Evolutionary conservation across 176 grass and related monocot genomes (phyloP).

Genomic region (Triticum dicoccoides): DNA sequence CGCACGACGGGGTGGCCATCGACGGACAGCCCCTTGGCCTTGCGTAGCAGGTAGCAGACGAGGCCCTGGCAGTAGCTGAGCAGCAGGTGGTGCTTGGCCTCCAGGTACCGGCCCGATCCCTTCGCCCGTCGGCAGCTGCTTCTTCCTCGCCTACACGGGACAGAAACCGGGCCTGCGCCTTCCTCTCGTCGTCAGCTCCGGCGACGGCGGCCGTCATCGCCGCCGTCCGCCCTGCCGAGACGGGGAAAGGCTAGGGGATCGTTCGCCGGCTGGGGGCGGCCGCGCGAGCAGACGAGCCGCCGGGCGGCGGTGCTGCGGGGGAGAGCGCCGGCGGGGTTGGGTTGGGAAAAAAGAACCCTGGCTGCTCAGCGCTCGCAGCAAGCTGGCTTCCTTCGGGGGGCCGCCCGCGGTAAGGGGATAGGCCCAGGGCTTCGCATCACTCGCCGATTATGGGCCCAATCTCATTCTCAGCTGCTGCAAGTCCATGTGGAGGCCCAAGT

Average conservation of each 20-base stretch:
- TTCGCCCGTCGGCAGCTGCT: constrained; percentile 57
- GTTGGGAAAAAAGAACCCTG: too few species aligned
- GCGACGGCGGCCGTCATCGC: neutral
- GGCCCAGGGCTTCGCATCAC: too few species aligned
- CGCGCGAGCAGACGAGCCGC: too few species aligned
- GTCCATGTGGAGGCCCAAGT: too few species aligned
- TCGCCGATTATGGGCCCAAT: too few species aligned
- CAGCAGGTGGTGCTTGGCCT: constrained; percentile 77
- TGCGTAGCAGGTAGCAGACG: constrained; percentile 77
- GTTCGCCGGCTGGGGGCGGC: neutral
- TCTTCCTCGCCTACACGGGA: constrained; percentile 46
- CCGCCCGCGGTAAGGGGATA: too few species aligned
- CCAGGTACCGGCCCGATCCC: constrained; percentile 64
- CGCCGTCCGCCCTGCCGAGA: neutral
- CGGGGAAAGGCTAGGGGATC: neutral
- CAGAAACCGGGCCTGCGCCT: neutral
- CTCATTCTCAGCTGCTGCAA: too few species aligned
- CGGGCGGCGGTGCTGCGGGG: too few species aligned
- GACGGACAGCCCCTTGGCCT: constrained; percentile 79
- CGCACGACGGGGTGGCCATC: constrained; percentile 59
- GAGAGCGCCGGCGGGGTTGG: neutral
- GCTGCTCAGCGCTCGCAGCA: too few species aligned
- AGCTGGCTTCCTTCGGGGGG: too few species aligned
- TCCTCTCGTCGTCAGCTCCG: neutral
- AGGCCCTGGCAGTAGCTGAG: constrained; percentile 72